phyloP scores from a whole-genome alignment of 176 grass and related monocot species.

The Triticum aestivum region DNA sequence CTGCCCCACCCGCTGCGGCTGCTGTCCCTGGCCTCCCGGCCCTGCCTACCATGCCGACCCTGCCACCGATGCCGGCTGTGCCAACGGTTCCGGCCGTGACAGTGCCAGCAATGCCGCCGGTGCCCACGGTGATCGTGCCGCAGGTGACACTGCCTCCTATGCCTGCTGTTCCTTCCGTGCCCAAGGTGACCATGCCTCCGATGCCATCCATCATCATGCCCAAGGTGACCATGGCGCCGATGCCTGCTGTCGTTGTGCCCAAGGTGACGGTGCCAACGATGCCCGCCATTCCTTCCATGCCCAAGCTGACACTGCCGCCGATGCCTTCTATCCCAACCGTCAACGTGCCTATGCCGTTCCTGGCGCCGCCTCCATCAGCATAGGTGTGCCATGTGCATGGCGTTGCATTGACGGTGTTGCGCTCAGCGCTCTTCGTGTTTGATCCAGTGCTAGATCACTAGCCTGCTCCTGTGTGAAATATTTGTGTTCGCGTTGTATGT shows the following conservation, averaged over 20 bases:
- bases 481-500: neutral
- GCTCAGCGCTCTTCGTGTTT: neutral
- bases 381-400: neutral
- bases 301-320: neutral
- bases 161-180: neutral
- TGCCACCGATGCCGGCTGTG: neutral
- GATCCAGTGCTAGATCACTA: neutral
- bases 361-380: slow-evolving; percentile 16
- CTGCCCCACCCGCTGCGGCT: neutral
- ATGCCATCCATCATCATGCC: neutral
- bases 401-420: neutral
- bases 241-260: neutral
- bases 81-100: neutral
- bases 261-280: neutral
- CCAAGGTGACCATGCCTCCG: neutral
- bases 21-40: neutral
- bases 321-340: slow-evolving; percentile 15
- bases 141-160: neutral
- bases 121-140: neutral
- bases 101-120: neutral
- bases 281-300: neutral
- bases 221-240: neutral
- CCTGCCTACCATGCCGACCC: neutral
- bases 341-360: slow-evolving; percentile 9
- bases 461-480: neutral